Conservation (phyloP, 768 basidiomycete genomes). For the Mycena galericulata region DNA sequence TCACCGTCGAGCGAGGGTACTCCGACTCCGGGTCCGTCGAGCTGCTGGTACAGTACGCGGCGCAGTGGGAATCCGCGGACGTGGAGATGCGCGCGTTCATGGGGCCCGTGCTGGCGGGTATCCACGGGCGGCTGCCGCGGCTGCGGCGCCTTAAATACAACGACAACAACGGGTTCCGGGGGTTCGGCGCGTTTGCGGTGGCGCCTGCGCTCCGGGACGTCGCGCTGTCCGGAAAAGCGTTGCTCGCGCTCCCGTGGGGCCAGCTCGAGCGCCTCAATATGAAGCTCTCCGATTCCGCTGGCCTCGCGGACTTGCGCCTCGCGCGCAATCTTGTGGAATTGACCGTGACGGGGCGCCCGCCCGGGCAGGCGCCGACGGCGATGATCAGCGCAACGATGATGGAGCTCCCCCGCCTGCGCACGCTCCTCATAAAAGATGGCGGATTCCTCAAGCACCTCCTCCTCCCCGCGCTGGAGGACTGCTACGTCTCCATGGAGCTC, state of each 20-base stretch:
- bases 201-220: conserved; percentile 19
- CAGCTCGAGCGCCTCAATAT: conserved; percentile 17
- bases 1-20: conserved; percentile 19
- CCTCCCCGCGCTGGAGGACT: conserved; percentile 16
- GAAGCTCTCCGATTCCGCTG: not conserved
- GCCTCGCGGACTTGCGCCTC: not conserved
- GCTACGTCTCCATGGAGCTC: conserved; percentile 22
- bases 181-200: conserved; percentile 1
- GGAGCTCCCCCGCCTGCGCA: conserved; percentile 16
- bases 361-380: not conserved
- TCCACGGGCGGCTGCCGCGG: not conserved
- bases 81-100: conserved; percentile 18
- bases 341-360: conserved; percentile 7
- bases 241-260: conserved; percentile 1
- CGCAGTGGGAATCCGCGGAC: conserved; percentile 9
- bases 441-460: not conserved
- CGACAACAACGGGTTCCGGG: conserved; percentile 10
- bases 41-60: conserved; percentile 1
- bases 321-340: conserved; percentile 9
- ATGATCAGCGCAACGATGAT: no score
- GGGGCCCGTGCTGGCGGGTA: not conserved
- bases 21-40: conserved; percentile 1
- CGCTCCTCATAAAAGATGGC: conserved; percentile 14
- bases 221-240: conserved; percentile 3
- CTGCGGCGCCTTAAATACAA: conserved; percentile 9